Evolutionary conservation across 371 early-diverging fungal species (phyloP).

Genomic region (Neoconidiobolus thromboides): DNA sequence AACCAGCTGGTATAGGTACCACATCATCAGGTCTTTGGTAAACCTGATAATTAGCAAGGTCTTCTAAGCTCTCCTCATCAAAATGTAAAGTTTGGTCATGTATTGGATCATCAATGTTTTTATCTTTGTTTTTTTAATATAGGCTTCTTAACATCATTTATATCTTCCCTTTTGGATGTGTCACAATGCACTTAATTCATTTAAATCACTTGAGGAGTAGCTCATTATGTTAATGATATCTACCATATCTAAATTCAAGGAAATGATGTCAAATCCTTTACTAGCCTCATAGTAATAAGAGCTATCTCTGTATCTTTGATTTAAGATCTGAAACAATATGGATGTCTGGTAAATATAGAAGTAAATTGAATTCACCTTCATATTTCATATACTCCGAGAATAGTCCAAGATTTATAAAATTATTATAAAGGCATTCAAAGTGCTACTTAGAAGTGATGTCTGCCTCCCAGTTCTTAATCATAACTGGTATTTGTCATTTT

Average conservation of each 20-base stretch:
- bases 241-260: constrained; percentile 47
- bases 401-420: constrained; percentile 33
- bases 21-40: constrained; percentile 44
- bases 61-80: constrained; percentile 16
- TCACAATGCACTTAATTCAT: constrained; percentile 33
- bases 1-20: constrained; percentile 57
- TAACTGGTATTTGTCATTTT: background rate
- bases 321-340: constrained; percentile 42
- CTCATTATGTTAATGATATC: constrained; percentile 57
- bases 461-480: constrained; percentile 44
- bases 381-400: constrained; percentile 32
- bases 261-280: constrained; percentile 27
- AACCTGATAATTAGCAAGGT: constrained; percentile 25
- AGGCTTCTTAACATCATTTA: constrained; percentile 15
- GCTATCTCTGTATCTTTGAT: constrained; percentile 43
- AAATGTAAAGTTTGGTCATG: constrained; percentile 40
- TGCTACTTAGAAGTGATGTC: constrained; percentile 21
- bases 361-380: constrained; percentile 34
- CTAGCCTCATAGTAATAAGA: constrained; percentile 21
- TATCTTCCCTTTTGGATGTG: constrained; percentile 34
- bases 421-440: constrained; percentile 25
- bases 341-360: constrained; percentile 26
- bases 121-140: constrained; percentile 11
- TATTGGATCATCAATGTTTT: constrained; percentile 15
- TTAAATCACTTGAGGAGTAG: background rate